Evolutionary conservation across 1,139 yeast genomes (phyloP).

Genomic region (Geotrichum restrictum): DNA sequence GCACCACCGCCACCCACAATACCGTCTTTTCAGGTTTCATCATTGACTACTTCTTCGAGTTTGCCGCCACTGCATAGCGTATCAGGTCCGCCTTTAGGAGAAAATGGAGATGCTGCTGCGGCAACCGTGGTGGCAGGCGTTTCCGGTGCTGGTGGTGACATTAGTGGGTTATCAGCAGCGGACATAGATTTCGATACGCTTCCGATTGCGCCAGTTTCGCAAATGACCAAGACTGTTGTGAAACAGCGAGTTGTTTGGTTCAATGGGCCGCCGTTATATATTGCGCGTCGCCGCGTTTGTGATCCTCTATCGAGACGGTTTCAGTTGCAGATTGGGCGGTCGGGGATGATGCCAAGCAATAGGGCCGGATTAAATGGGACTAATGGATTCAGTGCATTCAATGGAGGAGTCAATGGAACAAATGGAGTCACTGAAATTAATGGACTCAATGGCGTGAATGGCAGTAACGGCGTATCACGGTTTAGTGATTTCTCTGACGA

Average conservation of each 20-base stretch:
- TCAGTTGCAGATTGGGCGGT: not conserved
- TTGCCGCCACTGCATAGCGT: no score
- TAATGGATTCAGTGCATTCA: not conserved
- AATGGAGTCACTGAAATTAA: no score
- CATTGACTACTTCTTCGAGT: no score
- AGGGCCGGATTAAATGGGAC: no score
- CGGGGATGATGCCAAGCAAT: no score
- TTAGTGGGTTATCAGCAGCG: not conserved
- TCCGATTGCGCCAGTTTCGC: not conserved
- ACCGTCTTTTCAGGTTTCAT: no score
- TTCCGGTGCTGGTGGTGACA: not conserved
- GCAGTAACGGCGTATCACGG: no score
- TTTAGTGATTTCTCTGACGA: conserved; percentile 20
- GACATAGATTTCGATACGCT: not conserved
- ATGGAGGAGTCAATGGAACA: not conserved
- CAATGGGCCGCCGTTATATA: not conserved
- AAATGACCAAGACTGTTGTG: not conserved
- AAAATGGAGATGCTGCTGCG: no score
- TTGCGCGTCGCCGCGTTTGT: not conserved
- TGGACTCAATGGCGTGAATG: conserved; percentile 13
- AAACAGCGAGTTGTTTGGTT: not conserved
- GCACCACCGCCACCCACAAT: not conserved
- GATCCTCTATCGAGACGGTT: not conserved
- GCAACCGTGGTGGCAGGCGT: not conserved
- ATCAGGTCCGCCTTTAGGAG: no score